Evolutionary conservation across 1,139 yeast species (phyloP).

Genomic region (Meyerozyma guilliermondii): DNA sequence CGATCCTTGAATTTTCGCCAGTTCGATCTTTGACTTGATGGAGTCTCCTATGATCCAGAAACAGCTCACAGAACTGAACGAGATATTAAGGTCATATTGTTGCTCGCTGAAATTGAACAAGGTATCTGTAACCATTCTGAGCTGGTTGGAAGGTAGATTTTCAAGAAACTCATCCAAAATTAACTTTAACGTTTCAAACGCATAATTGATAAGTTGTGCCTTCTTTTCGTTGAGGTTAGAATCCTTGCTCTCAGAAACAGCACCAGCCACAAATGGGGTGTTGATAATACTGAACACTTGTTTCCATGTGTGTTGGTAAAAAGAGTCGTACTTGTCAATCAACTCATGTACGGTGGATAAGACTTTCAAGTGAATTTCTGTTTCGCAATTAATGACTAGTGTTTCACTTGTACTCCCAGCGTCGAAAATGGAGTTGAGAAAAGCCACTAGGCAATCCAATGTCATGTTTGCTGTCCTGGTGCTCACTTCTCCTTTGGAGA

Average conservation of each 20-base stretch:
- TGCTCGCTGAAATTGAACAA: slow-evolving; percentile 70
- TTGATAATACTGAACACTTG: slow-evolving; percentile 64
- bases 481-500: slow-evolving; percentile 13
- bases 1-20: slow-evolving; percentile 5
- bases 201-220: slow-evolving; percentile 48
- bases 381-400: slow-evolving; percentile 47
- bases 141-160: slow-evolving; percentile 58
- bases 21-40: slow-evolving; percentile 30
- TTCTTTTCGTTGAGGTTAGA: slow-evolving; percentile 36
- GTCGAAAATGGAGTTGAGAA: slow-evolving; percentile 27
- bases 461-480: slow-evolving; percentile 31
- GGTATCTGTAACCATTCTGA: slow-evolving; percentile 64
- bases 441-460: slow-evolving; percentile 28
- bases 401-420: slow-evolving; percentile 39
- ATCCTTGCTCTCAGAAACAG: slow-evolving; percentile 18
- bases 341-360: slow-evolving; percentile 63
- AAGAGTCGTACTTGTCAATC: slow-evolving; percentile 64
- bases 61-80: slow-evolving; percentile 85
- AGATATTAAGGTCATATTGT: slow-evolving; percentile 68
- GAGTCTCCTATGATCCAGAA: slow-evolving; percentile 90
- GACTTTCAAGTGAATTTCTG: slow-evolving; percentile 60
- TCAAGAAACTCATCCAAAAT: slow-evolving; percentile 80
- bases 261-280: slow-evolving; percentile 51
- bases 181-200: slow-evolving; percentile 76
- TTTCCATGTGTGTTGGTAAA: slow-evolving; percentile 62